phyloP scores from a whole-genome alignment of 179 eudicot genomes.

The Patellifolia procumbens region DNA sequence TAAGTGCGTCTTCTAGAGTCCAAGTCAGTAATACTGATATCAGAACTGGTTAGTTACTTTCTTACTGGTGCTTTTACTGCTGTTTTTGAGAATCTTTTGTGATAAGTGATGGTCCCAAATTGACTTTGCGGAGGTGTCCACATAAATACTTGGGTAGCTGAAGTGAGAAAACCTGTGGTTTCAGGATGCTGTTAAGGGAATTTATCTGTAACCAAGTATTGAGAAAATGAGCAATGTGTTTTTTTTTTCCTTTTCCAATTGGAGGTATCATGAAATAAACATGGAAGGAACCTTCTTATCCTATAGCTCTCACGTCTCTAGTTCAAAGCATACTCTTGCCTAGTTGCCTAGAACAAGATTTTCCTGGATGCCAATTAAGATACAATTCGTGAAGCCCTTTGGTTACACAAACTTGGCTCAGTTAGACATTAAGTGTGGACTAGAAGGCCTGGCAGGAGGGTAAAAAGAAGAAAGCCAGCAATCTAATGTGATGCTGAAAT shows the following conservation, averaged over 20 bases:
- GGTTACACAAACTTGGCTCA: neutral
- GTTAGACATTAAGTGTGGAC: neutral
- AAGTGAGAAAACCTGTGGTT: neutral
- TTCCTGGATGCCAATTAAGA: neutral
- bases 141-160: neutral
- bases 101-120: neutral
- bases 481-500: neutral
- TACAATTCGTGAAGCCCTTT: neutral
- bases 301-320: neutral
- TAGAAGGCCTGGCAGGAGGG: neutral
- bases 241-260: too few species aligned
- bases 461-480: neutral
- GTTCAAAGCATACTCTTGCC: neutral
- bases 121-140: neutral
- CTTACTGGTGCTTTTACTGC: neutral
- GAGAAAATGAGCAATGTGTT: too few species aligned
- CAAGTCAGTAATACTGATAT: slow-evolving; percentile 50
- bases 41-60: slow-evolving; percentile 58
- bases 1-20: slow-evolving; percentile 69
- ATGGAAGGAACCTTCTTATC: neutral
- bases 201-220: too few species aligned
- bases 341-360: neutral
- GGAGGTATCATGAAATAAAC: neutral
- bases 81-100: neutral
- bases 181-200: too few species aligned